phyloP scores from a whole-genome alignment of 2,329 filamentous ascomycete species.

The Ophiostoma ips region DNA sequence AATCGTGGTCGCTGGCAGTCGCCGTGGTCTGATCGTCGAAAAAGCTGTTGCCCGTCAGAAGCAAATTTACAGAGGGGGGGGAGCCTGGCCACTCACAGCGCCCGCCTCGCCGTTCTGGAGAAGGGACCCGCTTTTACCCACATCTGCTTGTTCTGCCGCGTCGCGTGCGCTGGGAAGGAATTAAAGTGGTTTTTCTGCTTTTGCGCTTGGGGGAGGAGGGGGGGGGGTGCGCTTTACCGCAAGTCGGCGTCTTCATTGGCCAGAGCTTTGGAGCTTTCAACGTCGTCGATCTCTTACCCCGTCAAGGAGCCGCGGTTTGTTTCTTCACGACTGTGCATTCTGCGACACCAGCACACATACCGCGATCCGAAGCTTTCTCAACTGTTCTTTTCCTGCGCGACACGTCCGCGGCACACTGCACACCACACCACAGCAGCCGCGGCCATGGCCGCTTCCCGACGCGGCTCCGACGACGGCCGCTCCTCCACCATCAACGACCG shows the following conservation, averaged over 20 bases:
- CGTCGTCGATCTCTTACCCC: no score
- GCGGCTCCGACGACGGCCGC: neutral
- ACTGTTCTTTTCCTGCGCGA: no score
- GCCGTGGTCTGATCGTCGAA: neutral
- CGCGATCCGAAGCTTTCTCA: no score
- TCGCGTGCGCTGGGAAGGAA: slow-evolving; percentile 4
- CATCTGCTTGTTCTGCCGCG: slow-evolving; percentile 11
- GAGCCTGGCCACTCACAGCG: slow-evolving; percentile 6
- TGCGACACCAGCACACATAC: no score
- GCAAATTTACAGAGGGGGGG: neutral
- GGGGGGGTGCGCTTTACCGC: slow-evolving; percentile 1
- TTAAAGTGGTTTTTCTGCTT: slow-evolving; percentile 3
- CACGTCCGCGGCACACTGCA: no score
- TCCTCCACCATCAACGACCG: slow-evolving; percentile 2
- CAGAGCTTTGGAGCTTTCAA: neutral
- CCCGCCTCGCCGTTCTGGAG: no score
- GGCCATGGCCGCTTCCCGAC: neutral
- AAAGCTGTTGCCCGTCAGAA: slow-evolving; percentile 5
- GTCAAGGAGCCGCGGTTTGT: no score
- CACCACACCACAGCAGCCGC: neutral
- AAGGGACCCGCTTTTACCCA: neutral
- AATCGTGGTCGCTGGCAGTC: neutral
- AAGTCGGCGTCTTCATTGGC: neutral
- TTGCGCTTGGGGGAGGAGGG: no score
- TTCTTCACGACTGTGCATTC: no score